Evolutionary conservation across 805 yeast species (phyloP).

Genomic region (Kodamaea lidongshanica): DNA sequence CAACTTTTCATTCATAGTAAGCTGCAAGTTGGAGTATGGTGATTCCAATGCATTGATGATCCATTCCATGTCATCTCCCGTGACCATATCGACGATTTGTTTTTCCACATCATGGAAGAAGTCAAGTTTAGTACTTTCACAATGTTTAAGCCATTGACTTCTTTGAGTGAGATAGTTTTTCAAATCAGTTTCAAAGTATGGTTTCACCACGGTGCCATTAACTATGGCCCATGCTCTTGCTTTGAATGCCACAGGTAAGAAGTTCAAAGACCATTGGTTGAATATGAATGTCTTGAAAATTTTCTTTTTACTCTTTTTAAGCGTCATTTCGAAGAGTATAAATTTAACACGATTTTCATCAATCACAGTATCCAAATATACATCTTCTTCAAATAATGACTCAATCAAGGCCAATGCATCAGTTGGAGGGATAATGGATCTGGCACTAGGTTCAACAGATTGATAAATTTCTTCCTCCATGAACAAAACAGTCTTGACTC

Average conservation of each 20-base stretch:
- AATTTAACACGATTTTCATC: constrained; percentile 22
- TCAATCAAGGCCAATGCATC: constrained; percentile 48
- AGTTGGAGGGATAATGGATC: constrained; percentile 57
- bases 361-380: constrained; percentile 23
- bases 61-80: constrained; percentile 56
- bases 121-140: constrained; percentile 44
- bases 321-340: constrained; percentile 23
- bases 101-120: constrained; percentile 49
- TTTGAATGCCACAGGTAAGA: constrained; percentile 41
- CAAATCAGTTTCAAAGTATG: constrained; percentile 29
- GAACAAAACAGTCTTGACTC: constrained; percentile 32
- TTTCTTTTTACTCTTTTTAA: constrained; percentile 47
- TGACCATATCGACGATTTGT: constrained; percentile 52
- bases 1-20: constrained; percentile 45
- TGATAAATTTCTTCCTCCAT: constrained; percentile 58
- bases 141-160: constrained; percentile 34
- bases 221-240: constrained; percentile 33
- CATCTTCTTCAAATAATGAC: constrained; percentile 15
- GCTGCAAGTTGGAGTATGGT: constrained; percentile 35
- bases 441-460: constrained; percentile 30
- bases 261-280: constrained; percentile 50
- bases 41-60: constrained; percentile 44
- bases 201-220: constrained; percentile 28
- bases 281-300: constrained; percentile 55
- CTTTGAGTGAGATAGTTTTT: constrained; percentile 33